Conservation (phyloP, 805 yeast species). For the Metschnikowia corniflorae region DNA sequence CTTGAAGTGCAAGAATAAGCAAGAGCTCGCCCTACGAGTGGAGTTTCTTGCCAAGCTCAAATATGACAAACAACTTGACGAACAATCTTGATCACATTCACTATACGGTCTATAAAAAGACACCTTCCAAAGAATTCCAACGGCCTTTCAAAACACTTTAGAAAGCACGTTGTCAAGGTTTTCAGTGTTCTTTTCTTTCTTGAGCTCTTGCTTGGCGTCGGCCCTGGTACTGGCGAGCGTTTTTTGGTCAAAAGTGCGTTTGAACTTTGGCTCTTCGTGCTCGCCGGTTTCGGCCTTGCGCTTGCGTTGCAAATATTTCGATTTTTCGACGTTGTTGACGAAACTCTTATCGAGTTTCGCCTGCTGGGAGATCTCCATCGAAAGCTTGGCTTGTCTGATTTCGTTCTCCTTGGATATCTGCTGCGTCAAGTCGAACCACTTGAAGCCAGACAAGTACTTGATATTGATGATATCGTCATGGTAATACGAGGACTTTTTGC, state of each 20-base stretch:
- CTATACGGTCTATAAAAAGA: too few relatives aligned
- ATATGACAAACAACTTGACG: not conserved
- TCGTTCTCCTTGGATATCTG: slow-evolving; percentile 91
- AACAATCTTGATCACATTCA: too few relatives aligned
- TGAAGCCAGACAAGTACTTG: slow-evolving; percentile 85
- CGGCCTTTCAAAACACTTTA: slow-evolving; percentile 41
- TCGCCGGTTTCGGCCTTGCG: slow-evolving; percentile 24
- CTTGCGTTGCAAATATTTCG: slow-evolving; percentile 67
- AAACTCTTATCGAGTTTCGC: slow-evolving; percentile 81
- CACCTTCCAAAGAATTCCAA: too few relatives aligned
- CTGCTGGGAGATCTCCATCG: slow-evolving; percentile 87
- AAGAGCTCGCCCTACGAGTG: slow-evolving; percentile 32
- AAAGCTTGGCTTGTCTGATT: slow-evolving; percentile 78
- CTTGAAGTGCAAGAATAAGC: slow-evolving; percentile 24
- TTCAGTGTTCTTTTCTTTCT: slow-evolving; percentile 37
- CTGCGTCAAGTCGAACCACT: slow-evolving; percentile 92
- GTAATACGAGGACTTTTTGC: slow-evolving; percentile 85
- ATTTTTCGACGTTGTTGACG: slow-evolving; percentile 77
- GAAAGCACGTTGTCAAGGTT: slow-evolving; percentile 49
- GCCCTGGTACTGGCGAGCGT: slow-evolving; percentile 65
- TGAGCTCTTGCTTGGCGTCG: slow-evolving; percentile 49
- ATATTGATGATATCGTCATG: slow-evolving; percentile 92
- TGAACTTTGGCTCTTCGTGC: slow-evolving; percentile 18
- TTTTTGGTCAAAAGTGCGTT: slow-evolving; percentile 66
- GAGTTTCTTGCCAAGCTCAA: slow-evolving; percentile 8